Base-by-base conservation (phyloP, 2,329 filamentous ascomycete genomes). In the Nemania diffusa region DNA sequence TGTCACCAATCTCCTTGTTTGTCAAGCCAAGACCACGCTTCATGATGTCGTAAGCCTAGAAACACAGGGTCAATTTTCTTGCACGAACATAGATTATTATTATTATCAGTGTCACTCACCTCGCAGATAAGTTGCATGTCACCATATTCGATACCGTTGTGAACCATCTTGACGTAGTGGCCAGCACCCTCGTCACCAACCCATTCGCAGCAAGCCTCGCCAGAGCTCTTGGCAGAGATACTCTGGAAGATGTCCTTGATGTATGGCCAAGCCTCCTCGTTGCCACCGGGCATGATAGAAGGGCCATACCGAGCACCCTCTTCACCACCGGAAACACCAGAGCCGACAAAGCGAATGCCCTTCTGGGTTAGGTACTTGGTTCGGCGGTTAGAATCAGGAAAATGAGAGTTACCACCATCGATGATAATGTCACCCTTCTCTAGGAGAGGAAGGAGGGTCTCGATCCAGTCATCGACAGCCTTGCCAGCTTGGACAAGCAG, bases 161-260 rank as follows among this genome's bases (percentile, higher is more conserved):
- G 96, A 72, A 99, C 96, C 96, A 99, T 99, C 92, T 99, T 99
- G 87, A 99, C 95, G 88, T 97, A 99, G 91, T 99, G 96, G 77
- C 96, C 96, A 84, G 96, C 93, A 90, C 96, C 96, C 84, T 98
- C 94, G 84, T 98, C 96, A 86, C 96, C 96, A 78, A 99, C 96
- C 96, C 96, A 99, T 84, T 99, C 96, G 81, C 96, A 99, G 90
- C 96, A 99, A 73, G 96, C 85, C 88, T 99, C 96, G 78, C 91
- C 91, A 79, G 97, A 95, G 83, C 92, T 97, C 90, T 99, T 98
- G 83, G 96, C 96, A 72, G 96, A 89, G 81, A 99, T 97, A 86
- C 90, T 90, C 87, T 99, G 96, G 88, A 99, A 97, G 79, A 99
- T 92, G 78, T 98, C 94, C 90, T 99, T 98, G 87, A 99, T 97